Evolutionary conservation across 2,329 filamentous ascomycete genomes (phyloP).

Genomic region (Diaporthe destruens): DNA sequence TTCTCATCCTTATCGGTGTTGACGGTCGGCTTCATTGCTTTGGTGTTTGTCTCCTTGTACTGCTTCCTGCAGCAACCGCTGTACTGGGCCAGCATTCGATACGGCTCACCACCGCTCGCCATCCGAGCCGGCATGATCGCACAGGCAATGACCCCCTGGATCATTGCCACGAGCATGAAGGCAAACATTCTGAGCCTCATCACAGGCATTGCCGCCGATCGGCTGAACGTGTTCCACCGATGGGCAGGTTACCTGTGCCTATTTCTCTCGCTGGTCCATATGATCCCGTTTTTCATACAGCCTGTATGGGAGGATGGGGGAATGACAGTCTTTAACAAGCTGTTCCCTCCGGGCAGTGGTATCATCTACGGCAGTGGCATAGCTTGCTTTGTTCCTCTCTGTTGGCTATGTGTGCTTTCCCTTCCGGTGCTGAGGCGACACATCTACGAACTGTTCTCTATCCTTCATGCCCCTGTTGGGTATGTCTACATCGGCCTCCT

Average conservation of each 20-base stretch:
- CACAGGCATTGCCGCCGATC: conserved; percentile 91
- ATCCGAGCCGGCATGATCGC: conserved; percentile 92
- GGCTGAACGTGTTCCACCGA: conserved; percentile 91
- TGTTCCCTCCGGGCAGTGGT: conserved; percentile 74
- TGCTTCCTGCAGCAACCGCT: conserved; percentile 89
- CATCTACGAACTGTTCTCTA: conserved; percentile 88
- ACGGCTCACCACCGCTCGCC: conserved; percentile 88
- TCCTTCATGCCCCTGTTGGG: conserved; percentile 85
- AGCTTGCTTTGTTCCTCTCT: conserved; percentile 83
- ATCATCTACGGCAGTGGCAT: conserved; percentile 88
- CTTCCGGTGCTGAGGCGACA: conserved; percentile 80
- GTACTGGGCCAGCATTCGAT: conserved; percentile 88
- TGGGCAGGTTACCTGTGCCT: conserved; percentile 92
- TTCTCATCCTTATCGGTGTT: conserved; percentile 85
- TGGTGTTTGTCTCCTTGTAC: conserved; percentile 82
- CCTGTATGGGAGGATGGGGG: conserved; percentile 87
- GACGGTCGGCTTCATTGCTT: conserved; percentile 73
- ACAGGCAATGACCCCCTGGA: conserved; percentile 93
- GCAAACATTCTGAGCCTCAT: conserved; percentile 86
- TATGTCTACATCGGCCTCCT: conserved; percentile 85
- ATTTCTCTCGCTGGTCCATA: conserved; percentile 85
- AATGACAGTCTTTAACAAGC: conserved; percentile 75
- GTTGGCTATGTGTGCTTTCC: conserved; percentile 87
- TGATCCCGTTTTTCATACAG: conserved; percentile 89
- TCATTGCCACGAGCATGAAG: conserved; percentile 90